Conservation (phyloP, 1,284 basidiomycete genomes). For the Sanghuangporus weigelae region DNA sequence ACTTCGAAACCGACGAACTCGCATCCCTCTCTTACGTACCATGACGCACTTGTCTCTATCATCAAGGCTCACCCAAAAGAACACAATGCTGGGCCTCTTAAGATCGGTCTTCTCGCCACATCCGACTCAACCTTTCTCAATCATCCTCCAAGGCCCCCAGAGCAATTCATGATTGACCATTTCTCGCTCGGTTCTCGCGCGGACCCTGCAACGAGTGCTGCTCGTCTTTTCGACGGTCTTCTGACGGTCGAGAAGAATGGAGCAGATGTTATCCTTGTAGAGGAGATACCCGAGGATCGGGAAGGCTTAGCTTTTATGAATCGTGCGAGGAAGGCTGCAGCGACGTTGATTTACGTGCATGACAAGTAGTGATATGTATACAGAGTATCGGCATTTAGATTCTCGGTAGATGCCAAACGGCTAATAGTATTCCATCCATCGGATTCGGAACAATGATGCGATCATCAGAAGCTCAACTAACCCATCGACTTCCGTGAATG, state of each 20-base stretch:
- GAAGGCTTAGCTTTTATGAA: conserved; percentile 98
- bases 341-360: conserved; percentile 34
- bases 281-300: conserved; percentile 76
- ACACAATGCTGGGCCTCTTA: conserved; percentile 23
- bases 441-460: no score
- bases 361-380: neutral
- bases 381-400: neutral
- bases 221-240: conserved; percentile 84
- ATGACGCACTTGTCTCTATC: conserved; percentile 26
- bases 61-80: conserved; percentile 34
- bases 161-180: conserved; percentile 38
- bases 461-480: neutral
- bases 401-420: neutral
- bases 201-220: conserved; percentile 69
- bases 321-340: conserved; percentile 91
- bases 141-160: conserved; percentile 44
- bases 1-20: conserved; percentile 34
- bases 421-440: no score
- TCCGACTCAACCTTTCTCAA: conserved; percentile 56
- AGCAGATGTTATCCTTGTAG: conserved; percentile 84
- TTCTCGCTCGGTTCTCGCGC: conserved; percentile 54
- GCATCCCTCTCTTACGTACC: conserved; percentile 26
- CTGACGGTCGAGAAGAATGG: conserved; percentile 72
- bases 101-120: conserved; percentile 67
- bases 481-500: neutral